phyloP scores from a whole-genome alignment of 495 filamentous ascomycete genomes.

The Thozetella sp. region DNA sequence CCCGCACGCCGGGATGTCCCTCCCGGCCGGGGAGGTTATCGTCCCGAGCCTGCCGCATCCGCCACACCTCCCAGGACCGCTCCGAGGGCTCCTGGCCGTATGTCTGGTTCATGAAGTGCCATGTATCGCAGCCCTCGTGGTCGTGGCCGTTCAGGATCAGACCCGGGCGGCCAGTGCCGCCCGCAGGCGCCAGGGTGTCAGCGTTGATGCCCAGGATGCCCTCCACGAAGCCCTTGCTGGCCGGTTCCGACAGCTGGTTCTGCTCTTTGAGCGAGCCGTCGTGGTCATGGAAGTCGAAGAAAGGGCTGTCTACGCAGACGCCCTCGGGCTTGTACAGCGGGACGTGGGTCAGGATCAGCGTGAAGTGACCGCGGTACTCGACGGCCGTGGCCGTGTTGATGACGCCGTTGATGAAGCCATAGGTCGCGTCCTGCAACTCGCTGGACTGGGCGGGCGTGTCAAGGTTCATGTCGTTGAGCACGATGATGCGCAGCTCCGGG shows the following conservation, averaged over 20 bases:
- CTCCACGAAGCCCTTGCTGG: slow-evolving; percentile 70
- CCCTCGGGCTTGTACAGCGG: slow-evolving; percentile 84
- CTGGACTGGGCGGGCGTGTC: slow-evolving; percentile 74
- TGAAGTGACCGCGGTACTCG: slow-evolving; percentile 67
- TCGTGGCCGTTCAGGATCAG: slow-evolving; percentile 92
- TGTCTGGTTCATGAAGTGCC: slow-evolving; percentile 71
- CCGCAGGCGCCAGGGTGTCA: slow-evolving; percentile 47
- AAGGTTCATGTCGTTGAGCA: slow-evolving; percentile 90
- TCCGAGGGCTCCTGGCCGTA: slow-evolving; percentile 16
- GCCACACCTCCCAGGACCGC: slow-evolving; percentile 47
- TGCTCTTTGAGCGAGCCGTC: slow-evolving; percentile 81
- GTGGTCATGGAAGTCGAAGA: slow-evolving; percentile 72
- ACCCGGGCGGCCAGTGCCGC: slow-evolving; percentile 61
- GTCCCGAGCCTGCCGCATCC: slow-evolving; percentile 35
- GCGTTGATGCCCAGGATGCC: slow-evolving; percentile 79
- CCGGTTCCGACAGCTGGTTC: slow-evolving; percentile 77
- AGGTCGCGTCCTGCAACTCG: slow-evolving; percentile 69
- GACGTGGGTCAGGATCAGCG: slow-evolving; percentile 87
- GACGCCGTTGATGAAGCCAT: slow-evolving; percentile 73
- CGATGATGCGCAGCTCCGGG: slow-evolving; percentile 75
- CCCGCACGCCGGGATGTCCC: slow-evolving; percentile 63
- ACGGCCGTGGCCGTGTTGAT: slow-evolving; percentile 69
- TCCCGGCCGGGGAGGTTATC: slow-evolving; percentile 29
- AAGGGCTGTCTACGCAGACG: slow-evolving; percentile 81
- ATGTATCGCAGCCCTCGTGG: slow-evolving; percentile 88